Base-by-base conservation (phyloP, 768 basidiomycete genomes). In the Termitomyces sp. region DNA sequence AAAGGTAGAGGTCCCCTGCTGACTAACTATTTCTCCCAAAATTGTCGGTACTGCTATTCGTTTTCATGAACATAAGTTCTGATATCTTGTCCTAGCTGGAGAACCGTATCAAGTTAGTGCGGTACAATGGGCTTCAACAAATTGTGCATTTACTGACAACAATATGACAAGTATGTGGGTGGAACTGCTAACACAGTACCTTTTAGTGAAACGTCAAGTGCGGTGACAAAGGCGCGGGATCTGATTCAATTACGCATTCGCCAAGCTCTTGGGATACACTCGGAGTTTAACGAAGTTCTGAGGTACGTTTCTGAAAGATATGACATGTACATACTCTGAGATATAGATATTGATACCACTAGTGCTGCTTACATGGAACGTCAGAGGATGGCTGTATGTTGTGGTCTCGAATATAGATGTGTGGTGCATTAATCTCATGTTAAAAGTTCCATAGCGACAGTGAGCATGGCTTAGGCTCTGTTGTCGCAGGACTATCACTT, bases 21-120 rank as follows among this genome's bases (percentile, higher is more conserved):
- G 49, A 87, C 91, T 5, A 88, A 89, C 65, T 93, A 93, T 65
- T 93, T 93, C 64, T 92, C 91, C 14, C 91, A 93, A 62, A 93
- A 93, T 57, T 83, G 91, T 90, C 67, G 67, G 85, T 71, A 20
- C 22, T 32, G 30, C 48, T 44, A 7, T 54, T 37, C 20, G 22
- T 32, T 13, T 45, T 12, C 34, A 12, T 14, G 22, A 20, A 46
- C 5, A 12, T 20, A 34, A 18, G 16, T 52, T 26, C 40, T 51
- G 26, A 50, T 6, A 27, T 49, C 48, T n/a, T 8, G n/a, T 40
- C 47, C 33, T 61, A 93, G 91, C 88, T 55, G 91, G 91, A 32
- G 86, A 83, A 65, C 86, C 89, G n/a, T 93, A 93, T 64, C 83
- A 89, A 69, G 90, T 88, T 68, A 7, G 75, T 52, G 18, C 30